Conservation (phyloP, 495 filamentous ascomycete species). For the Aspergillus funiculosus region DNA sequence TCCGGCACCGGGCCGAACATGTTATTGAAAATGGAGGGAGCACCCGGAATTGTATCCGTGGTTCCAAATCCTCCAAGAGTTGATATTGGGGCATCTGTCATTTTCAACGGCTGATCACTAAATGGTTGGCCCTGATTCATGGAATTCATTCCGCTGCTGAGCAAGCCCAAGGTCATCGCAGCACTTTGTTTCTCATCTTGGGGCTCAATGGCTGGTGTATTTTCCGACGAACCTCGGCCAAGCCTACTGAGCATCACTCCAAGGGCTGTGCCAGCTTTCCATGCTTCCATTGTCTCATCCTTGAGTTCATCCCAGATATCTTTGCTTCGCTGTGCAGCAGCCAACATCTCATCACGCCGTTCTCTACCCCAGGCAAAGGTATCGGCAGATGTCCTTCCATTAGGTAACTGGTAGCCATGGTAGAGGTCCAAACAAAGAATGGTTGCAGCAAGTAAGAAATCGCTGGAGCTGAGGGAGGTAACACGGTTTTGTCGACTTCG, state of each 20-base stretch:
- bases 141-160: conserved; percentile 65
- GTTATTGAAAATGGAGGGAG: conserved; percentile 48
- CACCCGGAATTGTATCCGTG: conserved; percentile 32
- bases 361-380: conserved; percentile 62
- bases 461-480: conserved; percentile 68
- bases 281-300: conserved; percentile 79
- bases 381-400: conserved; percentile 43
- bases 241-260: conserved; percentile 75
- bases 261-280: conserved; percentile 72
- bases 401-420: conserved; percentile 32
- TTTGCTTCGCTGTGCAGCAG: conserved; percentile 61
- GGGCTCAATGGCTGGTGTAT: conserved; percentile 22
- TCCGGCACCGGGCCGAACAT: conserved; percentile 58
- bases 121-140: conserved; percentile 42
- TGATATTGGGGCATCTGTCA: conserved; percentile 28
- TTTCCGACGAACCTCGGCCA: conserved; percentile 38
- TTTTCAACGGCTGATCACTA: conserved; percentile 29
- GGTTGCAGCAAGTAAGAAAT: conserved; percentile 88
- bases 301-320: conserved; percentile 72
- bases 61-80: conserved; percentile 32
- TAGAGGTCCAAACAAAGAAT: conserved; percentile 80
- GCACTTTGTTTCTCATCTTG: conserved; percentile 54
- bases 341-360: conserved; percentile 69
- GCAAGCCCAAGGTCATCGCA: conserved; percentile 76
- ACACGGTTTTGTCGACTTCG: conserved; percentile 67